Conservation (phyloP, 176 grass and related monocot genomes). For the Oryza nivara region DNA sequence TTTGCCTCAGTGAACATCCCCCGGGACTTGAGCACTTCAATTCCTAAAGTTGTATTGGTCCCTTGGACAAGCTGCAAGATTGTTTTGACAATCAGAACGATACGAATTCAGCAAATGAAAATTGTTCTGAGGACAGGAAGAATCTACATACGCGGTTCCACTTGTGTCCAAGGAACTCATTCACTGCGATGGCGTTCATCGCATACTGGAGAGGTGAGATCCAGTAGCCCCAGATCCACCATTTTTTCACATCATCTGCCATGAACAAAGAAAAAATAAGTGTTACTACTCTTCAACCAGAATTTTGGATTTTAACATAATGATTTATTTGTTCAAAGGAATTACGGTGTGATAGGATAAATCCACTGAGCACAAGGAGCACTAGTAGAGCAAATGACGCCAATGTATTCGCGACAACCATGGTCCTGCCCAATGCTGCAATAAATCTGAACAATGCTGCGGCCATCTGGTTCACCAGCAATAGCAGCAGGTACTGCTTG, state of each 20-base stretch:
- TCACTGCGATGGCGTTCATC: slow-evolving; percentile 54
- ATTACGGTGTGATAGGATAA: slow-evolving; percentile 63
- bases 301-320: neutral
- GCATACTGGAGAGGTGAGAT: slow-evolving; percentile 67
- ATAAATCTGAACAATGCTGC: slow-evolving; percentile 65
- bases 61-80: slow-evolving; percentile 39
- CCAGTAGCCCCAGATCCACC: slow-evolving; percentile 87
- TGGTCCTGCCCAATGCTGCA: slow-evolving; percentile 55
- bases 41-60: slow-evolving; percentile 43
- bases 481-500: slow-evolving; percentile 66
- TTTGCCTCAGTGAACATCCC: slow-evolving; percentile 56
- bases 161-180: slow-evolving; percentile 62
- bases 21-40: slow-evolving; percentile 56
- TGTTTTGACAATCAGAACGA: slow-evolving; percentile 28
- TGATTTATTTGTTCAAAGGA: neutral
- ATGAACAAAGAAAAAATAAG: slow-evolving; percentile 33
- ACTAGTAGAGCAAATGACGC: slow-evolving; percentile 60
- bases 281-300: neutral
- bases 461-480: slow-evolving; percentile 65
- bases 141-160: slow-evolving; percentile 51
- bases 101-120: neutral
- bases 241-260: slow-evolving; percentile 66
- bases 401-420: slow-evolving; percentile 68
- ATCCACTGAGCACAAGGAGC: slow-evolving; percentile 63
- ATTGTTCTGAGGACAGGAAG: slow-evolving; percentile 12